Evolutionary conservation across 495 filamentous ascomycete genomes (phyloP).

Genomic region (Cercophora samala): DNA sequence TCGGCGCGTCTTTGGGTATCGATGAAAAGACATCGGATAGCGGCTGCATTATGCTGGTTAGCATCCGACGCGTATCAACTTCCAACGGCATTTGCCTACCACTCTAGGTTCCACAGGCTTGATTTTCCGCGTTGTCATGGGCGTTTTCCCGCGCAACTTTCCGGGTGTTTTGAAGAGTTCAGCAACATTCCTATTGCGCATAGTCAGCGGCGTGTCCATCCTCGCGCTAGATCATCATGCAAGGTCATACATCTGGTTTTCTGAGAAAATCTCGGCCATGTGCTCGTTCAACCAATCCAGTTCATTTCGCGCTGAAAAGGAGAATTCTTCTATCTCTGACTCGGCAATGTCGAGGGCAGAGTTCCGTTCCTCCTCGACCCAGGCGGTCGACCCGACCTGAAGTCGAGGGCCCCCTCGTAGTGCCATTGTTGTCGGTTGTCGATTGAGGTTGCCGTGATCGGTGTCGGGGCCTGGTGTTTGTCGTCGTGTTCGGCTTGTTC

Average conservation of each 20-base stretch:
- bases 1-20: conserved; percentile 44
- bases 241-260: conserved; percentile 69
- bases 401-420: conserved; percentile 51
- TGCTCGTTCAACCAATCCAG: conserved; percentile 96
- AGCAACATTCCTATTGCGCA: conserved; percentile 63
- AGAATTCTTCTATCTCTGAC: conserved; percentile 79
- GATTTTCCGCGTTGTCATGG: conserved; percentile 72
- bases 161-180: conserved; percentile 97
- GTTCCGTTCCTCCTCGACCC: conserved; percentile 51
- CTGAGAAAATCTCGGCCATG: conserved; percentile 89
- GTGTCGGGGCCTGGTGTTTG: conserved; percentile 7
- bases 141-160: conserved; percentile 90
- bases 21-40: conserved; percentile 74
- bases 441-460: conserved; percentile 38
- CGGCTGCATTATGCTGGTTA: conserved; percentile 56
- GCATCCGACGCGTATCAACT: conserved; percentile 8
- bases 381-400: conserved; percentile 53
- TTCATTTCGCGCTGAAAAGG: conserved; percentile 84
- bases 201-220: conserved; percentile 3
- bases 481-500: conserved; percentile 8
- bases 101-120: conserved; percentile 62
- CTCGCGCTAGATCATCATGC: not conserved
- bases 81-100: conserved; percentile 46
- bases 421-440: conserved; percentile 51
- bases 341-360: conserved; percentile 49